Conservation (phyloP, 495 filamentous ascomycete genomes). For the Daldinia vernicosa region DNA sequence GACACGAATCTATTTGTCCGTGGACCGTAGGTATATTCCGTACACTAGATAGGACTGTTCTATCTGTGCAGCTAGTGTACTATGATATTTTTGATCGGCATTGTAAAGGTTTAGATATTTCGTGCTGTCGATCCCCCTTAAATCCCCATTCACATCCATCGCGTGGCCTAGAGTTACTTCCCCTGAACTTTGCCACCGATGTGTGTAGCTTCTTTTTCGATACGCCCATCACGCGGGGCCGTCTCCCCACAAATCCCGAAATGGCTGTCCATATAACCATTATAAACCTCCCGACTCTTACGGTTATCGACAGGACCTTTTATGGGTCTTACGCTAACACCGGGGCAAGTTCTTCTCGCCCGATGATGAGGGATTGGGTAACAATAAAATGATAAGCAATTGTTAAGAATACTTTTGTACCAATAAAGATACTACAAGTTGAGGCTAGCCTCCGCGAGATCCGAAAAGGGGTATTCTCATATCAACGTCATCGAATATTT, state of each 20-base stretch:
- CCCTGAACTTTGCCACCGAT: background rate
- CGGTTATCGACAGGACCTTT: background rate
- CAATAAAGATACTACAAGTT: too few relatives aligned
- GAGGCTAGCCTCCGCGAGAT: too few relatives aligned
- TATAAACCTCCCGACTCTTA: background rate
- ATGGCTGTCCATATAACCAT: background rate
- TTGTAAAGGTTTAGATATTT: background rate
- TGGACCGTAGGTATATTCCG: too few relatives aligned
- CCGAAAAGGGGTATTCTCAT: too few relatives aligned
- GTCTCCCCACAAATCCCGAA: constrained; percentile 3
- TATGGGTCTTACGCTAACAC: too few relatives aligned
- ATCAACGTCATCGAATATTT: too few relatives aligned
- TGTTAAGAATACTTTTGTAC: too few relatives aligned
- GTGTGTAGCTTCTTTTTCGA: background rate
- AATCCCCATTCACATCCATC: background rate
- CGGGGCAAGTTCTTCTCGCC: too few relatives aligned
- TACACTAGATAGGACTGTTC: background rate
- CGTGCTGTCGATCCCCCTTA: background rate
- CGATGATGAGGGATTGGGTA: too few relatives aligned
- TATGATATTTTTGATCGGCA: background rate
- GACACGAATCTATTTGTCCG: background rate
- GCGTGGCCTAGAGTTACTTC: background rate
- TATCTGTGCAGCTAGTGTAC: background rate
- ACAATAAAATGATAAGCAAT: too few relatives aligned
- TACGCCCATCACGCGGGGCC: background rate